These are phyloP conservation scores for Lepidopterella palustris DNA, from an alignment of 495 filamentous ascomycete species.

Conservation along the genomic window DNA sequence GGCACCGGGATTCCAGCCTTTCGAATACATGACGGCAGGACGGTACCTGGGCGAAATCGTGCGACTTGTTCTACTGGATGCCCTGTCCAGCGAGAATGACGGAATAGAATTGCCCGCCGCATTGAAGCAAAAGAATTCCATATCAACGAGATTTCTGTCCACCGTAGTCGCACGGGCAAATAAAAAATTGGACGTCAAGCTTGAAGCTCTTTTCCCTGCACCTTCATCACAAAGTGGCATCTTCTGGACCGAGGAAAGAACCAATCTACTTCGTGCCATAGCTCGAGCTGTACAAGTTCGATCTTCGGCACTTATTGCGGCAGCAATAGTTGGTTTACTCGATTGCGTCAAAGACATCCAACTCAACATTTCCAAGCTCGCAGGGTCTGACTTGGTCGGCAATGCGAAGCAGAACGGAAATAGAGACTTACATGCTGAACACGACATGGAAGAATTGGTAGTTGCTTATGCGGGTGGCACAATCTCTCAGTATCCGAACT, in stretches of 20 bases:
- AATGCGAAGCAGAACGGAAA: background rate
- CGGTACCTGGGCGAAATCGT: constrained; percentile 80
- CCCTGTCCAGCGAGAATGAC: constrained; percentile 44
- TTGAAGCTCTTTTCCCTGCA: constrained; percentile 38
- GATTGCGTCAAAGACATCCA: constrained; percentile 60
- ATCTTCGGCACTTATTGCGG: constrained; percentile 65
- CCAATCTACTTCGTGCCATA: constrained; percentile 52
- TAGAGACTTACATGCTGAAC: background rate
- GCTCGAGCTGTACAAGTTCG: constrained; percentile 59
- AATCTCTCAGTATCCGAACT: constrained; percentile 69
- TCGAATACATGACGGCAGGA: constrained; percentile 83
- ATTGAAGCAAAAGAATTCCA: constrained; percentile 56
- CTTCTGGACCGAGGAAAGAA: constrained; percentile 54
- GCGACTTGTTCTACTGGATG: constrained; percentile 62
- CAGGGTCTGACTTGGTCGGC: background rate
- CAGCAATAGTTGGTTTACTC: constrained; percentile 62
- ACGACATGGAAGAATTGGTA: constrained; percentile 50
- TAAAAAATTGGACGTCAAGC: constrained; percentile 37
- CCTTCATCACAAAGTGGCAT: constrained; percentile 43
- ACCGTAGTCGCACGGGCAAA: constrained; percentile 51
- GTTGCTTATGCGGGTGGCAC: constrained; percentile 76
- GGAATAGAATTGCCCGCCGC: constrained; percentile 49
- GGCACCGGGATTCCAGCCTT: constrained; percentile 73
- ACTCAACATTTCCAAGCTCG: constrained; percentile 2
- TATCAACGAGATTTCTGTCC: constrained; percentile 68